phyloP scores from a whole-genome alignment of 164 flowering plant genomes.

The Hamamelis virginiana region DNA sequence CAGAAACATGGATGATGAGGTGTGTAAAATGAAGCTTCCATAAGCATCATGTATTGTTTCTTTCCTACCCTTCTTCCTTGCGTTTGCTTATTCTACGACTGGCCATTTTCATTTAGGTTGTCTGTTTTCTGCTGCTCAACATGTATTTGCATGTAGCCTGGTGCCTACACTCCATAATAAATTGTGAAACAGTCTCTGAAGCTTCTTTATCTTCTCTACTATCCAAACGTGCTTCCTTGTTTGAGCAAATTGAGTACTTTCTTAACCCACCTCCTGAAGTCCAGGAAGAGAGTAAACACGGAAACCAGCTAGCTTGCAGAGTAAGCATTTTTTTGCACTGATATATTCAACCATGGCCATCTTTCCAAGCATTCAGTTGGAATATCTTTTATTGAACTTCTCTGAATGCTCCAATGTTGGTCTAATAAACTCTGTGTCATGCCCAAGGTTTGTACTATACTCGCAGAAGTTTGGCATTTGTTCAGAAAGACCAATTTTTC shows the following conservation, averaged over 20 bases:
- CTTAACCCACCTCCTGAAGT: conserved; percentile 35
- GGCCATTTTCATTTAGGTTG: conserved; percentile 51
- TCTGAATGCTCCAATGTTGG: conserved; percentile 8
- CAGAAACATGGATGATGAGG: conserved; percentile 77
- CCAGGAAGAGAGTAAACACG: conserved; percentile 33
- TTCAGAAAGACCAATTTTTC: conserved; percentile 65
- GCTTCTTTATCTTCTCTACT: conserved; percentile 60
- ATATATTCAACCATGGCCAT: background rate
- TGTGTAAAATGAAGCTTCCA: conserved; percentile 19
- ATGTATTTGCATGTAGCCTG: conserved; percentile 87
- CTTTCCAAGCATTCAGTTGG: background rate
- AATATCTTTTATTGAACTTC: background rate
- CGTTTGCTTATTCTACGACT: conserved; percentile 7
- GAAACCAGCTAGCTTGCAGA: conserved; percentile 66
- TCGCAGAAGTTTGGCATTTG: conserved; percentile 78
- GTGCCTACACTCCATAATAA: conserved; percentile 61
- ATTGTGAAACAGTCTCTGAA: conserved; percentile 57
- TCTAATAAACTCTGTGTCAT: conserved; percentile 18
- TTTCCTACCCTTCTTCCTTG: background rate
- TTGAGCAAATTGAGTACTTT: conserved; percentile 62
- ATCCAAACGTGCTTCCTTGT: conserved; percentile 64
- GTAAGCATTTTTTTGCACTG: conserved; percentile 44
- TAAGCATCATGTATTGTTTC: background rate
- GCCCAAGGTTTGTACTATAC: conserved; percentile 68
- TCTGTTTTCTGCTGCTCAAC: conserved; percentile 78